Evolutionary conservation across 1,284 basidiomycete species (phyloP).

Genomic region (Gomphus sp.): DNA sequence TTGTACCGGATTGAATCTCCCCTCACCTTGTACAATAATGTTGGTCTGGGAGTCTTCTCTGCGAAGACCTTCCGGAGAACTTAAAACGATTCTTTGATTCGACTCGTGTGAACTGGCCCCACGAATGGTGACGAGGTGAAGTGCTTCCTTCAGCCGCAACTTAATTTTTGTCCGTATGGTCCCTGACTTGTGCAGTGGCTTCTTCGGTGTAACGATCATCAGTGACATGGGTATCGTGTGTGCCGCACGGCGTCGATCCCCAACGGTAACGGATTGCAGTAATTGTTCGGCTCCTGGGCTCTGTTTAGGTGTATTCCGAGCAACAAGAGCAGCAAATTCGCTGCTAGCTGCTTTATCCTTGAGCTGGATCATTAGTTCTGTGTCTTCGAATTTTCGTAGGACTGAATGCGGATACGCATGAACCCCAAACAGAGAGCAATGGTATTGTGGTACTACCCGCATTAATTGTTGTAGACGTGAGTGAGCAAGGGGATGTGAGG

Average conservation of each 20-base stretch:
- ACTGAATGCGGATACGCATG: conserved; percentile 1
- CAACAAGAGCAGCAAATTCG: background rate
- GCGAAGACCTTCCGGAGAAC: background rate
- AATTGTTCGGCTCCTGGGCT: background rate
- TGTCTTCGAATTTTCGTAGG: background rate
- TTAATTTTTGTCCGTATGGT: background rate
- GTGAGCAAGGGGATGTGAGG: background rate
- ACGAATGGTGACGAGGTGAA: background rate
- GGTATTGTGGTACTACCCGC: background rate
- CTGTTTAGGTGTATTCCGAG: background rate
- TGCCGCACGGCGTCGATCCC: background rate
- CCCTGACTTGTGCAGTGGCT: background rate
- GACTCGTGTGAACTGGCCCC: background rate
- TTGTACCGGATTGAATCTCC: background rate
- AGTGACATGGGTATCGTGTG: conserved; percentile 2
- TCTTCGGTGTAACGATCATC: background rate
- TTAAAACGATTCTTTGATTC: background rate
- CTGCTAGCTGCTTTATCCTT: background rate
- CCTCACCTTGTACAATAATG: background rate
- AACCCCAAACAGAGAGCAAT: background rate
- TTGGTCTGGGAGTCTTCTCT: background rate
- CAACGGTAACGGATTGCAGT: background rate
- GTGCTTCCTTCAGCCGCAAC: background rate
- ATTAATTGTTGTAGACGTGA: background rate
- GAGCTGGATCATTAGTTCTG: background rate